Conservation (phyloP, 164 flowering plant species). For the Santalum album region DNA sequence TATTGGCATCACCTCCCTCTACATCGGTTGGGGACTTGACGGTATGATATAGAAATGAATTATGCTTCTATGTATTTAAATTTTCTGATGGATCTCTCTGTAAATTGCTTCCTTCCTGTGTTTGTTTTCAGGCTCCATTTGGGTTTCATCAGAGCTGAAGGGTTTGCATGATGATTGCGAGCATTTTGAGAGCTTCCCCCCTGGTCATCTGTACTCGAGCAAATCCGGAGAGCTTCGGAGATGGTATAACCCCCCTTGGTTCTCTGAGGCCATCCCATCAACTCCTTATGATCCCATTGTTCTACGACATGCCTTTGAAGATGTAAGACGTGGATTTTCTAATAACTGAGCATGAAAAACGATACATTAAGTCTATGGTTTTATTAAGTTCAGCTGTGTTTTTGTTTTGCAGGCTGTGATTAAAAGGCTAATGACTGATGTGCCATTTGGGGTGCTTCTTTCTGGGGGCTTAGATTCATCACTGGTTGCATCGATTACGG, state of each 20-base stretch:
- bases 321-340: conserved; percentile 26
- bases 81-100: no score
- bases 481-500: conserved; percentile 71
- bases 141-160: conserved; percentile 90
- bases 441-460: conserved; percentile 81
- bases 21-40: conserved; percentile 94
- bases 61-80: no score
- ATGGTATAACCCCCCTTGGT: conserved; percentile 92
- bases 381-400: no score
- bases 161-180: conserved; percentile 91
- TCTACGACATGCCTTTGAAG: conserved; percentile 67
- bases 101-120: background rate
- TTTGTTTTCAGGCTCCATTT: conserved; percentile 56
- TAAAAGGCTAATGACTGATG: conserved; percentile 95
- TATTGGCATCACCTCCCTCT: conserved; percentile 85
- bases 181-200: conserved; percentile 79
- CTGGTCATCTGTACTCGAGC: conserved; percentile 92
- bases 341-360: no score
- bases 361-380: no score
- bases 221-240: conserved; percentile 54
- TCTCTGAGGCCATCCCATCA: conserved; percentile 64
- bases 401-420: conserved; percentile 53
- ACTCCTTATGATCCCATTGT: conserved; percentile 83
- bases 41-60: conserved; percentile 30
- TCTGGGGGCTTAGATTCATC: conserved; percentile 95